A percentile compares a stretch with the other conserved stretches of the same genome.
These are phyloP conservation scores for Pichia occidentalis DNA, from an alignment of 805 yeast genomes.

Conservation along the genomic window DNA sequence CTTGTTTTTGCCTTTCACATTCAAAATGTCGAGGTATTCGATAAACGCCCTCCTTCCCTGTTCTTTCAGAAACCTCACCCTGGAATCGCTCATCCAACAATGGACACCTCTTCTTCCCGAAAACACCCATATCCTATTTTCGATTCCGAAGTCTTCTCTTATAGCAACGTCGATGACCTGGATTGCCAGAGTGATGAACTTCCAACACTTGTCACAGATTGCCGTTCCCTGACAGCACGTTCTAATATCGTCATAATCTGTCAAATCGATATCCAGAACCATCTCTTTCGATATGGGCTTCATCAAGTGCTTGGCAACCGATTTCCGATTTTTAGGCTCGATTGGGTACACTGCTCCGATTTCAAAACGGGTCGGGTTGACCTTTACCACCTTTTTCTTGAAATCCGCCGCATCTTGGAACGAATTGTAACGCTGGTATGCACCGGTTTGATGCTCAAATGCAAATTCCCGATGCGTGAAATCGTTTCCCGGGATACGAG, in stretches of 20 bases:
- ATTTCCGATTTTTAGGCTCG: constrained; percentile 81
- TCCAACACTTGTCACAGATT: constrained; percentile 91
- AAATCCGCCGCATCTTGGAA: constrained; percentile 63
- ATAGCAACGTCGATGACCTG: constrained; percentile 66
- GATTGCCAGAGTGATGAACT: constrained; percentile 79
- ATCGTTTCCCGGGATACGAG: constrained; percentile 65
- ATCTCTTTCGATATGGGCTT: constrained; percentile 80
- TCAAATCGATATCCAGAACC: constrained; percentile 95
- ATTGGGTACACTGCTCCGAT: constrained; percentile 87
- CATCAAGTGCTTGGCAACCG: constrained; percentile 68
- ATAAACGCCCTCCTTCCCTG: constrained; percentile 68
- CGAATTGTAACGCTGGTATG: constrained; percentile 85
- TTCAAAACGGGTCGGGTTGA: constrained; percentile 88
- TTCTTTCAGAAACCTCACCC: constrained; percentile 75
- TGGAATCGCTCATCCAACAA: constrained; percentile 90
- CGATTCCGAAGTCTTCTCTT: constrained; percentile 83
- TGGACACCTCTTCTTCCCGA: constrained; percentile 99
- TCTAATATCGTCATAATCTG: constrained; percentile 90
- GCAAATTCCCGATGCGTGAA: constrained; percentile 92
- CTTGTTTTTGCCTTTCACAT: constrained; percentile 41
- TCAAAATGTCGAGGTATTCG: constrained; percentile 74
- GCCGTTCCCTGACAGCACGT: constrained; percentile 86
- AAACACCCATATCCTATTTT: constrained; percentile 86
- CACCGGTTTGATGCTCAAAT: constrained; percentile 79
- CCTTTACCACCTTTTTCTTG: constrained; percentile 62